phyloP scores from a whole-genome alignment of 1,284 basidiomycete species.

The Mycena sp. region DNA sequence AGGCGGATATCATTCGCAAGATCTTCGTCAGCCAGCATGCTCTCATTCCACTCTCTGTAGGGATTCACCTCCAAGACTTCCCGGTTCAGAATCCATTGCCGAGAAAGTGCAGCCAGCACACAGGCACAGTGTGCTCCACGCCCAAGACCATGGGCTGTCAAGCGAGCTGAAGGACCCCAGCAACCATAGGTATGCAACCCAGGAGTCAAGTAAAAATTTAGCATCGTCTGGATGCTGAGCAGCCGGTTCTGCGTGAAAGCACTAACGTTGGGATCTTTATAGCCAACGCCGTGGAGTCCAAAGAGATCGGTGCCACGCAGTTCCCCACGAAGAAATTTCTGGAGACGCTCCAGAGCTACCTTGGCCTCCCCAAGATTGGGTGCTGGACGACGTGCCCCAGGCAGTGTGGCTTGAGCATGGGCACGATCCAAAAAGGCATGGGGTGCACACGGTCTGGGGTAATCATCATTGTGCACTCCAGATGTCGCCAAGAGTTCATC shows the following conservation, averaged over 20 bases:
- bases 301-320: neutral
- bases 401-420: neutral
- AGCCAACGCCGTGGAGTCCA: neutral
- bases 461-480: too few relatives aligned
- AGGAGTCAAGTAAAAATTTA: neutral
- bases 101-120: neutral
- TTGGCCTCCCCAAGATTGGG: too few relatives aligned
- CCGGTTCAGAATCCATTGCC: neutral
- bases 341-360: neutral
- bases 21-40: neutral
- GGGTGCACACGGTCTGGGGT: too few relatives aligned
- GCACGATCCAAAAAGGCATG: too few relatives aligned
- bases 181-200: neutral
- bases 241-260: neutral
- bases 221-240: neutral
- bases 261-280: neutral
- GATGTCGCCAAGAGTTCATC: too few relatives aligned
- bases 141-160: neutral
- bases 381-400: too few relatives aligned
- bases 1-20: too few relatives aligned
- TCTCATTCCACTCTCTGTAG: neutral
- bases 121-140: neutral
- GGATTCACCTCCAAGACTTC: neutral
- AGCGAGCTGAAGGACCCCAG: neutral
- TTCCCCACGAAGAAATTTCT: neutral